Evolutionary conservation across 169 alveolate species (phyloP).

Genomic region (Plasmodium gallinaceum): DNA sequence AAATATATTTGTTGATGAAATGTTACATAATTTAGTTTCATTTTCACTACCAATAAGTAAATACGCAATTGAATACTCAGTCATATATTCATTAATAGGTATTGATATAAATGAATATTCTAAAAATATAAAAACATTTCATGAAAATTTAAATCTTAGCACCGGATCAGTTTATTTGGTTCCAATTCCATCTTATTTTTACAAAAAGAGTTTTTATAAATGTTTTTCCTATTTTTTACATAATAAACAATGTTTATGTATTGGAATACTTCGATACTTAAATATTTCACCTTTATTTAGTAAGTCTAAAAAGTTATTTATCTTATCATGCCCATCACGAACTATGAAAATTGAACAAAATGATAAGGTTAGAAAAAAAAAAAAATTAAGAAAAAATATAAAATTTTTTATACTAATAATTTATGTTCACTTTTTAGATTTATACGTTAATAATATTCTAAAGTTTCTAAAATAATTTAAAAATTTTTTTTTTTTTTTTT

Average conservation of each 20-base stretch:
- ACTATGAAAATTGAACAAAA: constrained; percentile 64
- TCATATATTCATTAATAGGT: constrained; percentile 78
- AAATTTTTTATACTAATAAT: background rate
- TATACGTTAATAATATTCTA: background rate
- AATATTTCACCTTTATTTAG: constrained; percentile 50
- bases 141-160: constrained; percentile 57
- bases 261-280: constrained; percentile 63
- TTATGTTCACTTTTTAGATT: background rate
- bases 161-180: constrained; percentile 45
- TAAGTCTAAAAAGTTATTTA: constrained; percentile 37
- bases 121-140: constrained; percentile 40
- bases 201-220: constrained; percentile 63
- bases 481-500: constrained; percentile 7
- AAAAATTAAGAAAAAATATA: background rate
- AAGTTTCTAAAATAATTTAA: background rate
- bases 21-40: constrained; percentile 85
- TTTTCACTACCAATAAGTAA: constrained; percentile 82
- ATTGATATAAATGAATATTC: constrained; percentile 54
- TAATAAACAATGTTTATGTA: constrained; percentile 52
- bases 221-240: constrained; percentile 68
- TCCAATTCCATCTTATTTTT: constrained; percentile 73
- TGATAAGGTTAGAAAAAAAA: constrained; percentile 51
- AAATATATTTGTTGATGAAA: constrained; percentile 85
- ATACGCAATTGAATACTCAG: constrained; percentile 82
- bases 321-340: constrained; percentile 66